Evolutionary conservation across 768 basidiomycete species (phyloP).

Genomic region (Termitomyces sp.): DNA sequence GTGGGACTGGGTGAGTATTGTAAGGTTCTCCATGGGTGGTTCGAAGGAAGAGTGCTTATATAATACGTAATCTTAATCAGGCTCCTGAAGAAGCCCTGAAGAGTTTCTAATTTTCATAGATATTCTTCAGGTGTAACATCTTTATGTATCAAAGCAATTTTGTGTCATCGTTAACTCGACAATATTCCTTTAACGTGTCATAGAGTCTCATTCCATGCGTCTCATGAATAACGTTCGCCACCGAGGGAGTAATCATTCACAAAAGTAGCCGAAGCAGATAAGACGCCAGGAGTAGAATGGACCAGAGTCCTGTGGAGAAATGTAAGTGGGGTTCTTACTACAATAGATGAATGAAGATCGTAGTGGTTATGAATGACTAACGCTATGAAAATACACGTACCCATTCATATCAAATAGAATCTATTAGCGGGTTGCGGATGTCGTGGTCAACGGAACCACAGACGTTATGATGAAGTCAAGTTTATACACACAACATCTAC

Average conservation of each 20-base stretch:
- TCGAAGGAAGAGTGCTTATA: constrained; percentile 11
- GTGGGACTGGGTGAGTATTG: constrained; percentile 62
- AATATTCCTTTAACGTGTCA: constrained; percentile 73
- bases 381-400: constrained; percentile 29
- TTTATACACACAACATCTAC: constrained; percentile 51
- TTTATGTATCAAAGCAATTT: constrained; percentile 32
- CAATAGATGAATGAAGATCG: neutral
- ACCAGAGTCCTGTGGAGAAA: constrained; percentile 53
- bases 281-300: constrained; percentile 84
- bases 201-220: constrained; percentile 75
- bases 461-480: neutral
- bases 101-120: too few relatives aligned
- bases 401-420: constrained; percentile 73
- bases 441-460: constrained; percentile 3
- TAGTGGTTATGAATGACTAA: neutral
- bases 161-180: constrained; percentile 54
- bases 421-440: constrained; percentile 26
- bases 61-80: constrained; percentile 11
- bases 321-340: neutral
- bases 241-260: constrained; percentile 57
- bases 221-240: constrained; percentile 44
- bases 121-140: too few relatives aligned
- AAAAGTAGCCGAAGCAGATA: constrained; percentile 74
- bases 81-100: too few relatives aligned
- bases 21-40: constrained; percentile 32